These are phyloP conservation scores for Neospermospora avenae DNA, from an alignment of 2,329 filamentous ascomycete genomes.

Conservation along the genomic window DNA sequence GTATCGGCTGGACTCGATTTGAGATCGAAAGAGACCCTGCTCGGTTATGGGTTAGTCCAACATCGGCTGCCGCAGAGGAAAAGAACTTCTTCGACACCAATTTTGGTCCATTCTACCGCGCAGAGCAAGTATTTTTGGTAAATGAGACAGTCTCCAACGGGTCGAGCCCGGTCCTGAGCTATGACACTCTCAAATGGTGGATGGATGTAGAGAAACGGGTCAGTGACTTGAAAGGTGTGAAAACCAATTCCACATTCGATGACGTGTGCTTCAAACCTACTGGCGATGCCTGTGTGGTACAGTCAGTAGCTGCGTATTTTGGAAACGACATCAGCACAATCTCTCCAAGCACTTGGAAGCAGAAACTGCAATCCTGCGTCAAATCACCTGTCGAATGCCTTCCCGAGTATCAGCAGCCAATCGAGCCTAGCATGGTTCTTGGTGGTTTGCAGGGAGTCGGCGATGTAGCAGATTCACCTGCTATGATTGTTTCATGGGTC, in stretches of 20 bases:
- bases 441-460: constrained; percentile 70
- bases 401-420: constrained; percentile 83
- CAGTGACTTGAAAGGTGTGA: constrained; percentile 64
- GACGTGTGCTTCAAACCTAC: constrained; percentile 95
- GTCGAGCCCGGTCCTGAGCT: constrained; percentile 75
- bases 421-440: constrained; percentile 81
- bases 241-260: constrained; percentile 66
- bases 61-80: constrained; percentile 84
- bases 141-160: constrained; percentile 70
- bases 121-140: constrained; percentile 89
- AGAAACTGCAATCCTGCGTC: constrained; percentile 69
- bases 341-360: constrained; percentile 65
- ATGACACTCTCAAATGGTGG: constrained; percentile 92
- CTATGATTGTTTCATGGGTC: constrained; percentile 91
- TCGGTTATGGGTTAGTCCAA: constrained; percentile 92
- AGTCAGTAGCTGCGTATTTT: constrained; percentile 90
- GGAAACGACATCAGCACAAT: constrained; percentile 62
- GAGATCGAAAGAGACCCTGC: constrained; percentile 89
- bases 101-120: constrained; percentile 94
- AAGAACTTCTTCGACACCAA: constrained; percentile 91
- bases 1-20: constrained; percentile 84
- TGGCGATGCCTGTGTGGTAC: constrained; percentile 83
- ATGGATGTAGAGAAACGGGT: constrained; percentile 82
- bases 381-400: constrained; percentile 80
- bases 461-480: constrained; percentile 68